These are phyloP conservation scores for Puccinia coronata DNA, from an alignment of 1,284 basidiomycete species.

Conservation along the genomic window DNA sequence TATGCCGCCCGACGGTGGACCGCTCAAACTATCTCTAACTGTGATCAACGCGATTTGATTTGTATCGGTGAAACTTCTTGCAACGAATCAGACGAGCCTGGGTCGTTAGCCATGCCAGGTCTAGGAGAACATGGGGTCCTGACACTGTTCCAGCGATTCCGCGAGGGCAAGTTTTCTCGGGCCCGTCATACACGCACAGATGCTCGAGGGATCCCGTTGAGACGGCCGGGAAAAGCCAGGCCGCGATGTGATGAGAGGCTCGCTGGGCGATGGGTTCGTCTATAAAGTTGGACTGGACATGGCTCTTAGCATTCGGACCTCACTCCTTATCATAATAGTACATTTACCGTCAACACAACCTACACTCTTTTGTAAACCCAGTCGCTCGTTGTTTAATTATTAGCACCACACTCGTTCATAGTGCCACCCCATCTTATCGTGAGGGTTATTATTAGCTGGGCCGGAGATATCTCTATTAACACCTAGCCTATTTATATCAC, in stretches of 20 bases:
- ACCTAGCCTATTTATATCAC: slow-evolving; percentile 12
- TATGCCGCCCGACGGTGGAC: neutral
- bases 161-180: neutral
- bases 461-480: neutral
- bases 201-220: neutral
- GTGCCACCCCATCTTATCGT: neutral
- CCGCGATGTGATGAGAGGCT: neutral
- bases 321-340: neutral
- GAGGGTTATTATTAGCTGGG: neutral
- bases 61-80: neutral
- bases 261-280: neutral
- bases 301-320: no score
- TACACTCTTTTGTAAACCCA: neutral
- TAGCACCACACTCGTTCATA: neutral
- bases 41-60: neutral
- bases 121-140: neutral
- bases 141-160: neutral
- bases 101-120: neutral
- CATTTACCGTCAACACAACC: no score
- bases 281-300: neutral
- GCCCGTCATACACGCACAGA: no score
- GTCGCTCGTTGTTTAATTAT: slow-evolving; percentile 19
- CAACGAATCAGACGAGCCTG: no score
- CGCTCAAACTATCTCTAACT: slow-evolving; percentile 4
- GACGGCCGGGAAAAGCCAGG: neutral